Evolutionary conservation across 257 asterid genomes (phyloP).

Genomic region (Rhazya stricta): DNA sequence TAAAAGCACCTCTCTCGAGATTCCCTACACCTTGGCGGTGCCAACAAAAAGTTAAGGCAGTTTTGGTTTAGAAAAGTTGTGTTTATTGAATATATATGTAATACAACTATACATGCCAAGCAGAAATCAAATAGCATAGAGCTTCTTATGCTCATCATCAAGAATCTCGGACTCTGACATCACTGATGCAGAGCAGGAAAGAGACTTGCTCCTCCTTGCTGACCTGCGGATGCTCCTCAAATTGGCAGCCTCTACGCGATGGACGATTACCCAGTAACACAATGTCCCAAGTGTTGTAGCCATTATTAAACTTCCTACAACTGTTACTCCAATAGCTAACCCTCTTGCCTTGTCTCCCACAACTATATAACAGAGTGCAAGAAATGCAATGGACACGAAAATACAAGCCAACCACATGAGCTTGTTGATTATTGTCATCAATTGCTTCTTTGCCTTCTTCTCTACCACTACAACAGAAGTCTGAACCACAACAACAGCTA

Average conservation of each 20-base stretch:
- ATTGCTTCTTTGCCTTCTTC: constrained; percentile 51
- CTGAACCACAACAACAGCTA: constrained; percentile 81
- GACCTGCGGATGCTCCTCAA: constrained; percentile 50
- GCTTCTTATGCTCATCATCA: constrained; percentile 49
- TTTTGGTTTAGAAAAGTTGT: background rate
- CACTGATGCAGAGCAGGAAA: constrained; percentile 44
- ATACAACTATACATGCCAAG: background rate
- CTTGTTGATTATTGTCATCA: constrained; percentile 72
- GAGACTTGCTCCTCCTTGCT: constrained; percentile 44
- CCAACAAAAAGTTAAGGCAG: background rate
- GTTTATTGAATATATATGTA: background rate
- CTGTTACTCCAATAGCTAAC: constrained; percentile 59
- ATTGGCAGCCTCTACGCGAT: constrained; percentile 63
- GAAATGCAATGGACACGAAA: constrained; percentile 52
- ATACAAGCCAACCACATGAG: constrained; percentile 84
- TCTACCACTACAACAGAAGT: constrained; percentile 70
- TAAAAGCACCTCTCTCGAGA: background rate
- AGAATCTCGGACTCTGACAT: constrained; percentile 45
- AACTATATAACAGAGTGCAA: constrained; percentile 50
- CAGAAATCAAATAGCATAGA: constrained; percentile 50
- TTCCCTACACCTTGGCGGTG: background rate
- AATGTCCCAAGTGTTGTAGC: constrained; percentile 57
- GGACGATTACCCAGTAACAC: constrained; percentile 68
- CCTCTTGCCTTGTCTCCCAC: constrained; percentile 53
- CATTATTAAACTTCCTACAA: constrained; percentile 59